Evolutionary conservation across 306 rosid species (phyloP).

Genomic region (Ormosia emarginata): DNA sequence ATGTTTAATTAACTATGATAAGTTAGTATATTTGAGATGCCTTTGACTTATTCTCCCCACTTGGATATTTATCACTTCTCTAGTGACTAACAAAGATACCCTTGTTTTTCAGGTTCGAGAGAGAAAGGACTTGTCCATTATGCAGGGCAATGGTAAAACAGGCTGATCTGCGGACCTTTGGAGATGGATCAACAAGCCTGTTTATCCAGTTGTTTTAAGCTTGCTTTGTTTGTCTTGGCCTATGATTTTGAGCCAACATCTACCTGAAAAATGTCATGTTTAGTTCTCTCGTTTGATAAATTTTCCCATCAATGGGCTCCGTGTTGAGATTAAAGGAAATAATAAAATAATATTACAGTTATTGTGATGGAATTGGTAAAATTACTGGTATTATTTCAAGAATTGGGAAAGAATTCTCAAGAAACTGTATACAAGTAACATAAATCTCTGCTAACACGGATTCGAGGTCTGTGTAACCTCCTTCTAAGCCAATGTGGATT

Average conservation of each 20-base stretch:
- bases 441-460: too few species aligned
- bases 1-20: background rate
- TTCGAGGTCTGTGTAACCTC: too few species aligned
- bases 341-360: background rate
- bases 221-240: background rate
- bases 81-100: background rate
- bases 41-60: background rate
- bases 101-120: constrained; percentile 76
- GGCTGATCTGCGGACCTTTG: constrained; percentile 67
- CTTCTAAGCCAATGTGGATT: too few species aligned
- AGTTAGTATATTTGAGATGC: background rate
- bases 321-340: constrained; percentile 20
- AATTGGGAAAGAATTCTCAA: too few species aligned
- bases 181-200: constrained; percentile 91
- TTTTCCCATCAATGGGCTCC: constrained; percentile 6
- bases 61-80: background rate
- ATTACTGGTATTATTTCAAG: too few species aligned
- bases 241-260: constrained; percentile 21
- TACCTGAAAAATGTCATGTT: constrained; percentile 15
- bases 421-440: too few species aligned
- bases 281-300: constrained; percentile 2
- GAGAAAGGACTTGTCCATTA: constrained; percentile 90
- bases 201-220: constrained; percentile 63
- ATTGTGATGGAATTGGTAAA: background rate
- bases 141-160: constrained; percentile 82